Base-by-base conservation (phyloP, 768 basidiomycete species). In the Thelephora ganbajun region DNA sequence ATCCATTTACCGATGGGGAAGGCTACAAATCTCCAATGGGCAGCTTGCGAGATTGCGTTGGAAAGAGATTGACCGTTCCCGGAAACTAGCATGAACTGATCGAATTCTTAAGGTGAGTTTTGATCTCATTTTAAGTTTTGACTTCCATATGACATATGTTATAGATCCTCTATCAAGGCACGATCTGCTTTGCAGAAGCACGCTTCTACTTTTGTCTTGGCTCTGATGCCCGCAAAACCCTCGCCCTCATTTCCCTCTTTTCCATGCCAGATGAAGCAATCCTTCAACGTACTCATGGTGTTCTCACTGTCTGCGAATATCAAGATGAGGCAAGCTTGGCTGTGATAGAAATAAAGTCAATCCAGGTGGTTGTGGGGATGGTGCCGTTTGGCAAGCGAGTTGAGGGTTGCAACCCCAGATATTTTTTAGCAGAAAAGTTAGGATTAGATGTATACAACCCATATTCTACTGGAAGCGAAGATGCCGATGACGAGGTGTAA, bases 1-100 rank as follows among this genome's bases (percentile, higher is more conserved):
- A 4, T 30, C 9, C 26, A 12, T 33, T 22, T 12, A 16, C 6
- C 12, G 48, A 22, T 56, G 55, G 55, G 55, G 50, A 20, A 48
- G 50, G 5, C 44, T 57, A 7, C 35, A 43, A 2, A 44, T 56
- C 11, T 53, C 53, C 1, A 56, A 19, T 48, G 51, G 49, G 4
- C 56, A 57, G 33, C 33, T 57, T 33, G 49, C 56, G 5, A 48
- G 49, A 0, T 54, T 48, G 2, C 33, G 18, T 5, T 57, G 56
- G 53, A 52, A 52, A 46, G 55, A 56, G 36, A 14, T 11, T 12
- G n/a, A 5, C 2, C 37, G 50, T 14, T 13, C 39, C 1, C 34
- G 47, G 18, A 14, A 48, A 19, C 13, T 41, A 4, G 9, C 53
- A 1, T 26, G 52, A 1, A 48, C 16, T 1, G 23, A 48, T 12